Evolutionary conservation across 768 basidiomycete species (phyloP), one percentile per base, ranked within the genome.

Genomic region (Lactifluus piperatus): DNA sequence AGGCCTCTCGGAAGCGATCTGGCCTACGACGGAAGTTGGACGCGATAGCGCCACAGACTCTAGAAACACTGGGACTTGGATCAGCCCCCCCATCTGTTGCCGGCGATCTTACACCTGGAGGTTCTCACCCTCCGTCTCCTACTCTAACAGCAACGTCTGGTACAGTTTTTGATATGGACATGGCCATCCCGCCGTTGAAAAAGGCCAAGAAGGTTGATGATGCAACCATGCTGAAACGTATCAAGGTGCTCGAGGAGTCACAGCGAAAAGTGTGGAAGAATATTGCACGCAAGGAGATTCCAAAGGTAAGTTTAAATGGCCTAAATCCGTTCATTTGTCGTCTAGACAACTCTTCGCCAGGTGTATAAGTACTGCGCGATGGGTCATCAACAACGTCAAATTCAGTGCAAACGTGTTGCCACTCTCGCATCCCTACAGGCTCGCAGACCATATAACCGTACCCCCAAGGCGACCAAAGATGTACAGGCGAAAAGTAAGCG

Each of bases 181-280:
- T 88, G 62, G 67, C 71, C 8, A 79, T 87, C 39, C 88, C 86
- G 5, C 82, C 84, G 13, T 71, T 91, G 67, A 88, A 79, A 73
- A 83, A 79, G 66, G 88, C 88, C 5, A 89, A 87, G 70, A 88
- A 85, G 69, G 75, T 88, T 2, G 90, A 91, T 55, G 86, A 86
- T 47, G 74, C 71, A 56, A 78, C 81, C 3, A 86, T 88, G 79
- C 70, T 81, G 26, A 90, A 90, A 68, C 82, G 91, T 41, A 76
- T 91, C 58, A 85, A 84, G 70, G 77, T 82, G 6, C 69, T 93
- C 30, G 91, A 92, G 68, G 93, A 93, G 65, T 77, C 86, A 0
- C 92, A 94, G 73, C 79, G 81, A 58, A 93, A 91, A 72, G 86
- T 92, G 9, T 95, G 93, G 93, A 85, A 84, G 22, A 90, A 85